Percentiles rank a stretch among this genome's conserved stretches.
phyloP scores from a whole-genome alignment of 768 basidiomycete species.

The Termitomyces sp. region DNA sequence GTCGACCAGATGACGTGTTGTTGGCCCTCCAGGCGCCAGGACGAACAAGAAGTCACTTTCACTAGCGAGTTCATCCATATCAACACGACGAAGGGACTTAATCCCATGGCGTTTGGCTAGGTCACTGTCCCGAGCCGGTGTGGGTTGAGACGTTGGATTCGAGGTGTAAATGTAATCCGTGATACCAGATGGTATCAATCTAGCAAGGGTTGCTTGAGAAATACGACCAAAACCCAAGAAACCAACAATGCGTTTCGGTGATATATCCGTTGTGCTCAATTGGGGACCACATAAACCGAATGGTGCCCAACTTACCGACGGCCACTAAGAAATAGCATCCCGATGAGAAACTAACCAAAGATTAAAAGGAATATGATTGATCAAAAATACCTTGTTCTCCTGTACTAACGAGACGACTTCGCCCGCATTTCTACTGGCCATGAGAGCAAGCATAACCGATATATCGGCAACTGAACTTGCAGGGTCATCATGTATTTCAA shows the following conservation, averaged over 20 bases:
- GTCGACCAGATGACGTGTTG: slow-evolving; percentile 70
- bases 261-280: slow-evolving; percentile 46
- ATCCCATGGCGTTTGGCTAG: slow-evolving; percentile 26
- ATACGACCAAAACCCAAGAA: slow-evolving; percentile 97
- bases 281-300: slow-evolving; percentile 85
- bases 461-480: slow-evolving; percentile 73
- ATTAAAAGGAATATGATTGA: background rate
- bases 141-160: slow-evolving; percentile 46
- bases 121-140: slow-evolving; percentile 34
- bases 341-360: background rate
- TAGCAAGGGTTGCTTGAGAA: slow-evolving; percentile 73
- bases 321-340: slow-evolving; percentile 54
- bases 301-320: slow-evolving; percentile 70
- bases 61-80: slow-evolving; percentile 61
- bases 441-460: slow-evolving; percentile 85
- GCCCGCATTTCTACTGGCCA: slow-evolving; percentile 84
- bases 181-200: slow-evolving; percentile 81
- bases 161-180: slow-evolving; percentile 66
- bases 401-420: slow-evolving; percentile 61
- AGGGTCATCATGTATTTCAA: background rate
- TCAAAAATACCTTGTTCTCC: slow-evolving; percentile 51
- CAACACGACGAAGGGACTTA: slow-evolving; percentile 50
- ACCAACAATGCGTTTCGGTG: slow-evolving; percentile 64
- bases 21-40: slow-evolving; percentile 68
- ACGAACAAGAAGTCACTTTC: slow-evolving; percentile 85